A percentile compares a stretch with the other conserved stretches of the same genome.
phyloP scores from a whole-genome alignment of 2,329 filamentous ascomycete genomes.

The Pseudogymnoascus verrucosus region DNA sequence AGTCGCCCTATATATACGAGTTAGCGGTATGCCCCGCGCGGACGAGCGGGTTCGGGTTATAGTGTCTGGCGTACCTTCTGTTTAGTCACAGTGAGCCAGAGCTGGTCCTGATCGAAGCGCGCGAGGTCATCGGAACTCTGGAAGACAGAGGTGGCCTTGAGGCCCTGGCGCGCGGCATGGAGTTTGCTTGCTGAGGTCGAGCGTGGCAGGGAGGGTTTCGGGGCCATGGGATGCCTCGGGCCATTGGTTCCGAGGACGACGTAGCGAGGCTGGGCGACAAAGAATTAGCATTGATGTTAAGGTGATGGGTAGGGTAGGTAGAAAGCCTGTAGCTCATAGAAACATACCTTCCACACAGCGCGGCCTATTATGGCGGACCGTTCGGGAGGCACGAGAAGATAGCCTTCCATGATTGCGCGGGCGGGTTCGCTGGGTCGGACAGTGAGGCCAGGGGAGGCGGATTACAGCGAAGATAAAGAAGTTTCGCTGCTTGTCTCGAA shows the following conservation, averaged over 20 bases:
- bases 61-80: constrained; percentile 25
- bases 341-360: constrained; percentile 44
- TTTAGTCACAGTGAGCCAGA: constrained; percentile 29
- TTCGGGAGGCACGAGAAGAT: constrained; percentile 43
- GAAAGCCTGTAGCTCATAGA: not conserved
- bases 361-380: constrained; percentile 44
- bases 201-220: constrained; percentile 12
- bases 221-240: constrained; percentile 4
- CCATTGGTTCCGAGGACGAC: constrained; percentile 45
- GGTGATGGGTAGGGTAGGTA: not conserved
- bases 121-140: constrained; percentile 24
- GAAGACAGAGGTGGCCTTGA: constrained; percentile 20
- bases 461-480: constrained; percentile 5
- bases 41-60: not conserved
- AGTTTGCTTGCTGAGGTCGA: constrained; percentile 9
- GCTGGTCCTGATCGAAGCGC: constrained; percentile 13
- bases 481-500: constrained; percentile 1
- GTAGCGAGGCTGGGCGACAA: constrained; percentile 44
- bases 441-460: not conserved
- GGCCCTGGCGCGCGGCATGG: constrained; percentile 16
- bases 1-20: constrained; percentile 24
- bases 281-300: constrained; percentile 1
- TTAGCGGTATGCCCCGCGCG: not conserved
- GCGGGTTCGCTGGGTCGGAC: not conserved
- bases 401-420: constrained; percentile 38